Evolutionary conservation across 2,329 filamentous ascomycete species (phyloP), one percentile per base, ranked within the genome.

Genomic region (Calonectria pseudoreteaudii): DNA sequence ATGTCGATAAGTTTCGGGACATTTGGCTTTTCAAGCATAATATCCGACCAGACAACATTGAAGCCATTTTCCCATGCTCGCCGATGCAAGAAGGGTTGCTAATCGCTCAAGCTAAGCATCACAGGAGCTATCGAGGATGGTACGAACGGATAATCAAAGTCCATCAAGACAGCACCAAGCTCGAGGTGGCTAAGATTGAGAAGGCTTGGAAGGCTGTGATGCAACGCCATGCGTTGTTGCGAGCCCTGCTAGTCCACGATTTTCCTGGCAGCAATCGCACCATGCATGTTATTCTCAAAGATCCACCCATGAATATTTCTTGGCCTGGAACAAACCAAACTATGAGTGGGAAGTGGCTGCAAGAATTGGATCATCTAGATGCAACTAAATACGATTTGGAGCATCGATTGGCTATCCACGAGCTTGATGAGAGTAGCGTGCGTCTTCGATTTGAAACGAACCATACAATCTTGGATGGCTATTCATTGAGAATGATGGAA

Each of bases 401-500:
- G 41, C 72, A 77, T 30, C 70, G 73, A 26, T 62, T 80, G 13
- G 71, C 71, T 18, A 72, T 81, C 23, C 69, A 66, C 53, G 47
- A 72, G 26, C 28, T 69, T 0, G 23, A 50, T 7, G 47, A 50
- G 67, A 76, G 10, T 28, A 71, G 49, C 38, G 41, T 44, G 7
- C 47, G 70, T 77, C 65, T 30, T n/a, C 52, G 77, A 13, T 68
- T 85, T 26, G 83, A 84, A 23, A 80, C 84, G 52, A 83, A 80
- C 62, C 83, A 84, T 66, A 76, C 79, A 1, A 73, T 84, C 20
- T 77, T 80, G 2, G 83, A 85, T 20, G 82, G 80, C 2, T 69
- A 77, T 11, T 82, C 83, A 2, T 72, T 78, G 6, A 56, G 70
- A 8, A 78, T 83, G 14, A 65, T 85, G 4, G 73, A 84, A 4